These are phyloP conservation scores for Alisma plantagoaquatica DNA, from an alignment of 106 monocot species.

Conservation along the genomic window DNA sequence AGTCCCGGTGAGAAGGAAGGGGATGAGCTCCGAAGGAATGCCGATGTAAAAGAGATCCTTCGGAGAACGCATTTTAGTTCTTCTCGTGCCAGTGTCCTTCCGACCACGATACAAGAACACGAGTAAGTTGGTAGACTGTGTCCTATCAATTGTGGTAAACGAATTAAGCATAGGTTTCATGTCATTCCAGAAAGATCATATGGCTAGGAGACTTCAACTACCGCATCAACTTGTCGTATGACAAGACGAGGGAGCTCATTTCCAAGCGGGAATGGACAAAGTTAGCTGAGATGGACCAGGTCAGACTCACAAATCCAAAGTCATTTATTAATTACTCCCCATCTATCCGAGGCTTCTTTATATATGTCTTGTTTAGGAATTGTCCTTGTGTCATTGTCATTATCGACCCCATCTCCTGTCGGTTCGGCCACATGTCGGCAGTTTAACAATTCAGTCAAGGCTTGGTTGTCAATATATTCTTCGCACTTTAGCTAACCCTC, in stretches of 20 bases:
- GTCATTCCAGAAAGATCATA: conserved; percentile 56
- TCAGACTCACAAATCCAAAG: conserved; percentile 16
- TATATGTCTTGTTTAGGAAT: too few relatives aligned
- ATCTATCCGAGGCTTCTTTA: too few relatives aligned
- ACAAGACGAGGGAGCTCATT: conserved; percentile 64
- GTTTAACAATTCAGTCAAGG: too few relatives aligned
- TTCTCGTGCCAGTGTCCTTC: conserved; percentile 21
- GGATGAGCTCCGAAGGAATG: conserved; percentile 64
- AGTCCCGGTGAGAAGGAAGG: conserved; percentile 70
- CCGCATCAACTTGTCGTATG: conserved; percentile 67
- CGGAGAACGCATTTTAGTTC: conserved; percentile 55
- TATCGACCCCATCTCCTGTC: too few relatives aligned
- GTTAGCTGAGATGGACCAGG: conserved; percentile 73
- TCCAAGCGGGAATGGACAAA: conserved; percentile 41
- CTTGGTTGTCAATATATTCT: too few relatives aligned
- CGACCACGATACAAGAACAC: conserved; percentile 69
- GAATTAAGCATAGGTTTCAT: neutral
- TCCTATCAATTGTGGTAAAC: too few relatives aligned
- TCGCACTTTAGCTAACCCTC: too few relatives aligned
- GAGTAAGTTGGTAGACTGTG: too few relatives aligned
- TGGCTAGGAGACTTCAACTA: conserved; percentile 98
- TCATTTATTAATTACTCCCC: too few relatives aligned
- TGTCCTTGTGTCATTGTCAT: too few relatives aligned
- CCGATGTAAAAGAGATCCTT: conserved; percentile 83
- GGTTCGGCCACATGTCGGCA: too few relatives aligned